phyloP scores from a whole-genome alignment of 2,329 filamentous ascomycete species.

The Berkeleyomyces basicola region DNA sequence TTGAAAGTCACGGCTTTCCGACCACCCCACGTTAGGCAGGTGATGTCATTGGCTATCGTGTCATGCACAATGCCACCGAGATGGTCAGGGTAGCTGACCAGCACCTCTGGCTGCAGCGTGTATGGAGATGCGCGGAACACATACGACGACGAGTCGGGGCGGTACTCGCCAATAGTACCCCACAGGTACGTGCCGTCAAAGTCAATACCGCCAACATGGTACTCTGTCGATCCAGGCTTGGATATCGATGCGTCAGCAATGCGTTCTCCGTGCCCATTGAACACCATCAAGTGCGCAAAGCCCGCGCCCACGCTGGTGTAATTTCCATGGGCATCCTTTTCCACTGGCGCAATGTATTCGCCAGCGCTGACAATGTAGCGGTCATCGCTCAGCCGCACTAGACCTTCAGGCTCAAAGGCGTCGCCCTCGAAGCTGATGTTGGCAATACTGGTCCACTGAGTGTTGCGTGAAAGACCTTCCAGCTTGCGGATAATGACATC shows the following conservation, averaged over 20 bases:
- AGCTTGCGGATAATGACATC: constrained; percentile 24
- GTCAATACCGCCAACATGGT: constrained; percentile 32
- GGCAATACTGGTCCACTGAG: constrained; percentile 26
- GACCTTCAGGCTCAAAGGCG: constrained; percentile 32
- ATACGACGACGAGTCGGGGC: constrained; percentile 30
- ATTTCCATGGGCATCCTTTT: constrained; percentile 33
- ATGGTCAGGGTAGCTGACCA: constrained; percentile 26
- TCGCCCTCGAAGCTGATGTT: constrained; percentile 28
- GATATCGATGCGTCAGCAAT: constrained; percentile 30
- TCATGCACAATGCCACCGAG: constrained; percentile 31
- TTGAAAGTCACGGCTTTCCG: constrained; percentile 25
- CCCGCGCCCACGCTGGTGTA: constrained; percentile 29
- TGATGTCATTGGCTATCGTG: constrained; percentile 20
- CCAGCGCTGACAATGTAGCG: constrained; percentile 29
- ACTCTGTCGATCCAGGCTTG: constrained; percentile 22
- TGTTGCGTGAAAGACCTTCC: constrained; percentile 23
- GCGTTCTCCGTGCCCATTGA: constrained; percentile 24
- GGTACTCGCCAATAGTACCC: constrained; percentile 30
- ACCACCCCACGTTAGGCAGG: constrained; percentile 30
- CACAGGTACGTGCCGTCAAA: constrained; percentile 31
- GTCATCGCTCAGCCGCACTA: constrained; percentile 26
- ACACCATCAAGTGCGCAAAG: constrained; percentile 29
- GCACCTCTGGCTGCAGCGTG: constrained; percentile 21
- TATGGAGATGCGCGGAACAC: constrained; percentile 25
- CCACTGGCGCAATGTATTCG: constrained; percentile 23